Conservation (phyloP, 768 basidiomycete genomes). For the Lentinula guzmanii region DNA sequence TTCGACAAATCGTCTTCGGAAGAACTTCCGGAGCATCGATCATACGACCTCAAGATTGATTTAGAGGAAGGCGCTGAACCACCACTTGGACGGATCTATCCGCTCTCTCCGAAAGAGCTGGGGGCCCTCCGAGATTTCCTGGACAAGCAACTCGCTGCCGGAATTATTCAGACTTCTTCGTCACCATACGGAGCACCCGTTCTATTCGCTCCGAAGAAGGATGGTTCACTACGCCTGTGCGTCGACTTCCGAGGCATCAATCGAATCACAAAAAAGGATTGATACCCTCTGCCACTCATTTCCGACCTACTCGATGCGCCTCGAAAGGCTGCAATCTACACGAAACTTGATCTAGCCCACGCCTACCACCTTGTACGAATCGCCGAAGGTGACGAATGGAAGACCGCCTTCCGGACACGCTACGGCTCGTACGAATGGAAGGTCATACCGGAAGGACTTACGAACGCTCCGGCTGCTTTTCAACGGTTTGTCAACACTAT, state of each 20-base stretch:
- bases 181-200: no score
- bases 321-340: no score
- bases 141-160: constrained; percentile 27
- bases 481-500: no score
- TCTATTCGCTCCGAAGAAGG: constrained; percentile 18
- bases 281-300: constrained; percentile 25
- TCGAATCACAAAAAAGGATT: constrained; percentile 25
- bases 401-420: no score
- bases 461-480: no score
- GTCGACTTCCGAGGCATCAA: constrained; percentile 22
- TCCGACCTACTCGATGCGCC: background rate
- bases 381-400: no score
- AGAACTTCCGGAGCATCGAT: background rate
- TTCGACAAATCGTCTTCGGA: background rate
- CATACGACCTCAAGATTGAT: background rate
- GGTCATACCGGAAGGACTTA: no score
- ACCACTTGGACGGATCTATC: background rate
- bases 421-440: no score
- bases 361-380: no score
- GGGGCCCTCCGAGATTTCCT: constrained; percentile 26
- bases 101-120: constrained; percentile 22
- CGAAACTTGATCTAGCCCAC: no score
- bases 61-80: background rate
- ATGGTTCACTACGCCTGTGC: constrained; percentile 15
- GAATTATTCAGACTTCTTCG: constrained; percentile 27